Evolutionary conservation across 2,329 filamentous ascomycete genomes (phyloP), one percentile per base, ranked within the genome.

Genomic region (Coniochaeta prunicola): DNA sequence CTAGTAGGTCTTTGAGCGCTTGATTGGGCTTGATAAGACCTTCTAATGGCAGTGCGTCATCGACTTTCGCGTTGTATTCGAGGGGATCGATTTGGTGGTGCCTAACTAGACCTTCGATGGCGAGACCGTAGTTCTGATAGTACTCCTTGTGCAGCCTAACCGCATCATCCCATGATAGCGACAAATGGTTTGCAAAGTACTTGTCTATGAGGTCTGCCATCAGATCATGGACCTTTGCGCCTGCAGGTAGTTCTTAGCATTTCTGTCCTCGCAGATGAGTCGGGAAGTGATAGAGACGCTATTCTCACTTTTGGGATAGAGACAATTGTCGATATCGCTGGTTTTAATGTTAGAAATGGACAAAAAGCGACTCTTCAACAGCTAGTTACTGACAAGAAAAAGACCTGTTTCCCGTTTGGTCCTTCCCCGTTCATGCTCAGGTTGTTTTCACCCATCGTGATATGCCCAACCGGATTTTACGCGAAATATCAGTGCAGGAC

Each of bases 281-380:
- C 69, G 92, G 90, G 5, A 5, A 50, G n/a, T 8, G 8, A 9
- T 28, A 8, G 30, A 6, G 21, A 50, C 6, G 21, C 12, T 2
- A n/a, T 4, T 26, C 45, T 50, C 45, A 50, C 45, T 92, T 74
- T 88, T 92, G 0, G 92, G 86, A 69, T 97, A 97, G 59, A 97
- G 84, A 75, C 96, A 99, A 70, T 99, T 99, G 80, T 99, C 94
- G 69, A 99, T 97, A 71, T 99, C 94, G 70, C 97, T 97, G 73
- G 84, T 86, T 71, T 86, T 83, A 21, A 5, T 38, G 58, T 72
- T 57, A 73, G 65, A 30, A 8, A 17, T 26, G 12, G 34, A 34
- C 7, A 7, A 9, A n/a, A 55, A 34, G 7, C 2, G 17, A 33
- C 3, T 21, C 24, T 19, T 31, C 3, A 5, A 0, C 3, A 3